Percentiles rank a stretch among this genome's conserved stretches.
These are phyloP conservation scores for Pichia sp. DNA, from an alignment of 1,139 yeast species.

Conservation along the genomic window DNA sequence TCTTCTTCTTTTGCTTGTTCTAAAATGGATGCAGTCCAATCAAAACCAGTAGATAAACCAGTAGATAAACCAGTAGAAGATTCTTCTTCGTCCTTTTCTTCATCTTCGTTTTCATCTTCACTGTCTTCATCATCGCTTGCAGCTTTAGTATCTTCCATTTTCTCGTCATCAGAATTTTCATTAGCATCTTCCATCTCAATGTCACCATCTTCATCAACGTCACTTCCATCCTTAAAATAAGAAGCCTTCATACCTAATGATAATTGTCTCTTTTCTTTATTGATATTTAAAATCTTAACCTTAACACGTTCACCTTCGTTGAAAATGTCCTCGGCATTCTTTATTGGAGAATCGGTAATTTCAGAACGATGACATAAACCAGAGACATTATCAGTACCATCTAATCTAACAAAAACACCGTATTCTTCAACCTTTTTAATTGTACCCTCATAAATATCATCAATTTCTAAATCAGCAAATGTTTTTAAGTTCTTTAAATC, in stretches of 20 bases:
- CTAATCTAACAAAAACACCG: conserved; percentile 84
- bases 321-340: conserved; percentile 56
- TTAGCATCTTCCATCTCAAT: conserved; percentile 31
- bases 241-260: conserved; percentile 94
- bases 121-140: conserved; percentile 15
- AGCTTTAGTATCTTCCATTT: conserved; percentile 29
- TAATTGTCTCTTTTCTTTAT: conserved; percentile 61
- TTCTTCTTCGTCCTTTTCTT: conserved; percentile 25
- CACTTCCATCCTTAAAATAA: conserved; percentile 49
- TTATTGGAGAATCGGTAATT: conserved; percentile 60
- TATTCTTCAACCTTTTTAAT: conserved; percentile 75
- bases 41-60: conserved; percentile 49
- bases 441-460: conserved; percentile 73
- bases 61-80: conserved; percentile 28
- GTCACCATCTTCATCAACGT: conserved; percentile 27
- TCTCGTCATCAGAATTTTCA: conserved; percentile 30
- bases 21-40: conserved; percentile 87
- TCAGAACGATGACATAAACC: conserved; percentile 88
- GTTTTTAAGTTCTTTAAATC: conserved; percentile 49
- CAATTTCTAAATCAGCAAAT: conserved; percentile 62
- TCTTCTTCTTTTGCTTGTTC: conserved; percentile 65
- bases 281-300: conserved; percentile 65
- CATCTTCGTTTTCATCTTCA: conserved; percentile 29
- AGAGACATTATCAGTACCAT: conserved; percentile 65
- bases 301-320: conserved; percentile 87